Evolutionary conservation across 1,284 basidiomycete species (phyloP), one percentile per base, ranked within the genome.

Genomic region (Boletellus deceptivus): DNA sequence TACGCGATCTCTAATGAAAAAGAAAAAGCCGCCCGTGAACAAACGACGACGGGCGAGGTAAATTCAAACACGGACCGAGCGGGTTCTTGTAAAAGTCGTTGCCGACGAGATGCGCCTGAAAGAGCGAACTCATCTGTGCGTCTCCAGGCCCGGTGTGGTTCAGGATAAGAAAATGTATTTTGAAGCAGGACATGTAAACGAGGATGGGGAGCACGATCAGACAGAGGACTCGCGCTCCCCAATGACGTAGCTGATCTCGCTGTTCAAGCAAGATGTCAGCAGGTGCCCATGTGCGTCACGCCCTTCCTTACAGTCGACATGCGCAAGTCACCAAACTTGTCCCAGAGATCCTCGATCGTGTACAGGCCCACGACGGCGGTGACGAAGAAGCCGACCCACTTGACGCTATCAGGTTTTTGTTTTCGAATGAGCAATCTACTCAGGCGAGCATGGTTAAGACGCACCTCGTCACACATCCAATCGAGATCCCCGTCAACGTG

Each of bases 271-370:
- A 25, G 43, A 20, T 34, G 39, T 65, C 16, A 64, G 46, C n/a
- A 39, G 35, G 13, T 3, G 17, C 27, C 11, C 27, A 41, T 41
- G 46, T 42, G 33, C 58, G 9, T 74, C n/a, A 4, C 9, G 7
- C 8, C 13, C 37, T 22, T 22, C 17, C 89, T 59, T 70, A 94
- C 92, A 49, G 84, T 77, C 35, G 93, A 82, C 91, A 99, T 95
- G 59, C 83, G 86, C 10, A 98, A 75, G 68, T 99, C 96, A 13
- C 97, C 97, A 69, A 98, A 95, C 72, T 98, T 98, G 47, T 95
- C 89, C 96, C 96, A 99, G 3, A 99, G 82, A 65, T 99, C 97
- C 69, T 98, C 95, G 53, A 98, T 83, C 0, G 97, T 99, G 72
- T 99, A 98, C 3, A 97, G 71, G 33, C 97, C 96, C 31, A 98